Evolutionary conservation across 2,329 filamentous ascomycete species (phyloP).

Genomic region (Coniochaeta pulveracea): DNA sequence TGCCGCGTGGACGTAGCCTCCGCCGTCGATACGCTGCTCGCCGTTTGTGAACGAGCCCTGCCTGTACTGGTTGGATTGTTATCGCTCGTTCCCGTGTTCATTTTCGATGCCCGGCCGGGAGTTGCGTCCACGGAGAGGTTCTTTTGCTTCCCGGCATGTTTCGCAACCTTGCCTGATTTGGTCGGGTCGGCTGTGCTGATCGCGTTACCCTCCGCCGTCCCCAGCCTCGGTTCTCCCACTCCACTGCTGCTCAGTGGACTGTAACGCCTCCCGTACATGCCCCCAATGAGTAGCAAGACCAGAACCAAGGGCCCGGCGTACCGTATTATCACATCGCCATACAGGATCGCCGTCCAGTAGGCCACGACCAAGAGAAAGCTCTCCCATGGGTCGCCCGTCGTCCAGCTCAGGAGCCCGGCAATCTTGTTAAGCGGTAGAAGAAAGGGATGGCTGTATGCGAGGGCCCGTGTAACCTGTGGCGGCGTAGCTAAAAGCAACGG

Average conservation of each 20-base stretch:
- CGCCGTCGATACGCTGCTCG: conserved; percentile 21
- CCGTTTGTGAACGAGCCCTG: conserved; percentile 4
- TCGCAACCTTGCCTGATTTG: conserved; percentile 10
- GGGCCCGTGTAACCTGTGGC: conserved; percentile 82
- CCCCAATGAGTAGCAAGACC: conserved; percentile 68
- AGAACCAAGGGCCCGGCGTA: conserved; percentile 76
- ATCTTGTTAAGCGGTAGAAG: conserved; percentile 79
- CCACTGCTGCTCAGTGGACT: conserved; percentile 82
- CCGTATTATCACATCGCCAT: conserved; percentile 73
- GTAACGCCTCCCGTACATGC: conserved; percentile 86
- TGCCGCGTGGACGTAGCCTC: conserved; percentile 60
- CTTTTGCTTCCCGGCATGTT: conserved; percentile 13
- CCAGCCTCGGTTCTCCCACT: conserved; percentile 43
- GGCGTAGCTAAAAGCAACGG: conserved; percentile 87
- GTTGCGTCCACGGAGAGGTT: conserved; percentile 15
- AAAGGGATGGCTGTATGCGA: conserved; percentile 94
- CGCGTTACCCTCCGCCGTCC: conserved; percentile 18
- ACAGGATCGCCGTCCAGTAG: conserved; percentile 81
- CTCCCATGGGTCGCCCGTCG: conserved; percentile 87
- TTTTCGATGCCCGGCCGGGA: conserved; percentile 8
- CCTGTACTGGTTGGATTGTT: background rate
- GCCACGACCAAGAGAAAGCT: conserved; percentile 78
- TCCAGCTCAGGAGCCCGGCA: conserved; percentile 84
- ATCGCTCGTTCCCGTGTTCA: conserved; percentile 17
- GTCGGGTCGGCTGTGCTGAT: conserved; percentile 9